Evolutionary conservation across 2,329 filamentous ascomycete genomes (phyloP).

Genomic region (Neopestalotiopsis clavispora): DNA sequence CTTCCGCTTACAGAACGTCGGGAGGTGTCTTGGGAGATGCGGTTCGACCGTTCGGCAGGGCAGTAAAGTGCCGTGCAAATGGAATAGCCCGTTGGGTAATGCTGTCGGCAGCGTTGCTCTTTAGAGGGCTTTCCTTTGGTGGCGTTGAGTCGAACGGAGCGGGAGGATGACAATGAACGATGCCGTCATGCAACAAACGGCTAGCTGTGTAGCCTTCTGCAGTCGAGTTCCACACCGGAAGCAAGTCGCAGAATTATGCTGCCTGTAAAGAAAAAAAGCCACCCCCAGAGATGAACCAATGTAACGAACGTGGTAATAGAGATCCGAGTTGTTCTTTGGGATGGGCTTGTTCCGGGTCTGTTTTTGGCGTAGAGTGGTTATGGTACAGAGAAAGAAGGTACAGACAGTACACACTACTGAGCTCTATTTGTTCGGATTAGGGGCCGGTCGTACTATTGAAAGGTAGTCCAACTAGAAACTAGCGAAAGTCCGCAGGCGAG

Average conservation of each 20-base stretch:
- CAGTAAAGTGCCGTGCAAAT: neutral
- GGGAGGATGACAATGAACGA: constrained; percentile 12
- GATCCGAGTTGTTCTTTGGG: constrained; percentile 1
- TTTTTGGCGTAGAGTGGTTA: constrained; percentile 4
- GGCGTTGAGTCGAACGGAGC: constrained; percentile 9
- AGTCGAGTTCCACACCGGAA: constrained; percentile 8
- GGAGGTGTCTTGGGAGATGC: neutral
- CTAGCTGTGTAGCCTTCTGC: constrained; percentile 4
- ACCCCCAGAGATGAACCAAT: constrained; percentile 2
- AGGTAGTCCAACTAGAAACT: constrained; percentile 12
- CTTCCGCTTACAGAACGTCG: neutral
- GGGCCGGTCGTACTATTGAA: constrained; percentile 15
- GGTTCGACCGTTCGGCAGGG: neutral
- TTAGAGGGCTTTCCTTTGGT: constrained; percentile 3
- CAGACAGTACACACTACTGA: constrained; percentile 14
- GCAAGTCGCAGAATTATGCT: neutral
- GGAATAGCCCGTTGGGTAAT: neutral
- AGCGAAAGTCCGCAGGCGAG: constrained; percentile 9
- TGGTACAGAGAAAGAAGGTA: constrained; percentile 15
- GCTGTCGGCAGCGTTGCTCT: neutral
- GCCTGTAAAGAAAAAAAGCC: neutral
- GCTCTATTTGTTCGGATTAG: constrained; percentile 16
- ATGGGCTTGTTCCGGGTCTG: neutral
- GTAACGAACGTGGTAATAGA: constrained; percentile 11
- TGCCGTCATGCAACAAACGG: constrained; percentile 15